phyloP scores from a whole-genome alignment of 495 filamentous ascomycete species.

The Annulohypoxylon maeteangense region DNA sequence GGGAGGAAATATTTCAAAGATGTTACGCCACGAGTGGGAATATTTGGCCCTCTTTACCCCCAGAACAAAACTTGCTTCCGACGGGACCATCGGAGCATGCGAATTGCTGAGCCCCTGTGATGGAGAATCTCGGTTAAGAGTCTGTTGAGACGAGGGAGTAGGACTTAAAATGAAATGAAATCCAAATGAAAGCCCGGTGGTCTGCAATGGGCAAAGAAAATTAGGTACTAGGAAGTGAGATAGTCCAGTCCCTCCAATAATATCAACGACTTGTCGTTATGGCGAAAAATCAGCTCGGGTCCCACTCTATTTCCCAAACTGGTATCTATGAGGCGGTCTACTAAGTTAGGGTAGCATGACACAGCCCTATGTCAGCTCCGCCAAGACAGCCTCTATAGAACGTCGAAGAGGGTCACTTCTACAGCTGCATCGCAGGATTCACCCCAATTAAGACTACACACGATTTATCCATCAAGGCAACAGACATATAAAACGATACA shows the following conservation, averaged over 20 bases:
- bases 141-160: neutral
- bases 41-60: neutral
- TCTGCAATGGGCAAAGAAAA: neutral
- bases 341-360: neutral
- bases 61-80: neutral
- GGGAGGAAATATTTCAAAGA: slow-evolving; percentile 4
- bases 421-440: slow-evolving; percentile 4
- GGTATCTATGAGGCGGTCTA: neutral
- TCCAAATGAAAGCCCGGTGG: neutral
- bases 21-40: slow-evolving; percentile 11
- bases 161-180: neutral
- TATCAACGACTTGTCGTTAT: neutral
- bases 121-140: neutral
- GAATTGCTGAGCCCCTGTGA: neutral
- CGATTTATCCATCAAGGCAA: neutral
- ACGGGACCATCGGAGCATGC: neutral
- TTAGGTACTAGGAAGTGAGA: too few species aligned
- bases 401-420: neutral
- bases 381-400: neutral
- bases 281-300: neutral
- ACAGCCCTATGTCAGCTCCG: neutral
- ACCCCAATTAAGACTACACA: neutral
- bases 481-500: neutral
- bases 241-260: neutral
- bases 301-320: neutral